Percentiles rank a stretch among this genome's conserved stretches.
Evolutionary conservation across 306 rosid species (phyloP).

Genomic region (Gastrolobium villosum): DNA sequence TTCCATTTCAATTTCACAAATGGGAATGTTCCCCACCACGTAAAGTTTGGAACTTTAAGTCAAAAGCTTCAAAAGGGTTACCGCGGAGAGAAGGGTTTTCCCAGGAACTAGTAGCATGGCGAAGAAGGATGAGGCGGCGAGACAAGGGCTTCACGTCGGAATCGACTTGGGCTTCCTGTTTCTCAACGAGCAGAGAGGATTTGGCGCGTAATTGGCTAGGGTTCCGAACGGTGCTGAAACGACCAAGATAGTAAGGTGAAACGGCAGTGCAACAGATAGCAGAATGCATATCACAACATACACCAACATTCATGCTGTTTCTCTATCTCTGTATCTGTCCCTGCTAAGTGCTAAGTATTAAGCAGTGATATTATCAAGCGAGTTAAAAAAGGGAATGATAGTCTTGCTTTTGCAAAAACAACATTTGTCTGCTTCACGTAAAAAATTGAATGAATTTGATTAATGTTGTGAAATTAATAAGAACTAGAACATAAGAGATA

Average conservation of each 20-base stretch:
- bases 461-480: no score
- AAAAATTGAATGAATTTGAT: no score
- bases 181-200: slow-evolving; percentile 60
- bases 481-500: no score
- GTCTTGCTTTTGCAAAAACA: no score
- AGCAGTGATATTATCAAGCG: no score
- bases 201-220: slow-evolving; percentile 54
- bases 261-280: slow-evolving; percentile 26
- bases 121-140: slow-evolving; percentile 96
- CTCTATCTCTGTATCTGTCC: background rate
- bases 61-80: slow-evolving; percentile 13
- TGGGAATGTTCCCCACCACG: background rate
- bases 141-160: slow-evolving; percentile 53
- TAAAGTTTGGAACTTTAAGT: slow-evolving; percentile 23
- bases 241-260: slow-evolving; percentile 21
- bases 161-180: slow-evolving; percentile 58
- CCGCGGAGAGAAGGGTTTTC: slow-evolving; percentile 79
- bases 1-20: slow-evolving; percentile 19
- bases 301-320: slow-evolving; percentile 33
- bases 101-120: slow-evolving; percentile 88
- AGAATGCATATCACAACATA: slow-evolving; percentile 48
- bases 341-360: background rate
- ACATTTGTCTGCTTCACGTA: no score
- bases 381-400: no score
- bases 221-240: slow-evolving; percentile 43